Conservation (phyloP, 352 stramenopile species). For the Blastocystis sp. region DNA sequence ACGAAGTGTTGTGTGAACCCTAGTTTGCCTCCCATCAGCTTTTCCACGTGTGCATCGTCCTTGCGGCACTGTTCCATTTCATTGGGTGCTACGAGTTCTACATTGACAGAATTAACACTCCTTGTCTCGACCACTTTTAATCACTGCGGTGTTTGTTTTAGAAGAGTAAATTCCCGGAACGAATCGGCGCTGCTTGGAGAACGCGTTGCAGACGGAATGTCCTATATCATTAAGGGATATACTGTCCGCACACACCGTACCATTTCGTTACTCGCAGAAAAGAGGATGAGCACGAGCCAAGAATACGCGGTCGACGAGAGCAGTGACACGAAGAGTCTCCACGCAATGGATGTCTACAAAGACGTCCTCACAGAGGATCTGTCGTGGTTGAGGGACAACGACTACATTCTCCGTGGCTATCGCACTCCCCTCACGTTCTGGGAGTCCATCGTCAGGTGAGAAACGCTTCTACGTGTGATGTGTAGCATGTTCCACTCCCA, state of each 20-base stretch:
- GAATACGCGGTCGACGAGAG: not conserved
- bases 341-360: constrained; percentile 58
- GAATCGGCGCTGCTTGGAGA: not conserved
- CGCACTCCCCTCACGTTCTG: constrained; percentile 29
- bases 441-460: constrained; percentile 38
- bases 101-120: constrained; percentile 59
- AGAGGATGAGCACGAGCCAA: not conserved
- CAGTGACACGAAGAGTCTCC: not conserved
- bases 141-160: constrained; percentile 62
- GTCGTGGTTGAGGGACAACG: constrained; percentile 68
- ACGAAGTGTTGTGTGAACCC: not conserved
- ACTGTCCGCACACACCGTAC: too few relatives aligned
- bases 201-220: not conserved
- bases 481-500: constrained; percentile 50
- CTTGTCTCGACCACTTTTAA: constrained; percentile 43
- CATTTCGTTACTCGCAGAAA: too few relatives aligned
- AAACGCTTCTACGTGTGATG: not conserved
- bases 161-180: too few relatives aligned
- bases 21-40: constrained; percentile 71
- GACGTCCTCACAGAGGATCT: constrained; percentile 47
- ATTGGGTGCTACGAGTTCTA: constrained; percentile 69
- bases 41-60: constrained; percentile 73
- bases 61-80: constrained; percentile 72
- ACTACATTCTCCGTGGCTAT: constrained; percentile 69
- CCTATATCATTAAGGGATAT: too few relatives aligned